A percentile compares a stretch with the other conserved stretches of the same genome.
Evolutionary conservation across 2,329 filamentous ascomycete species (phyloP).

Genomic region (Fusarium praegraminearum): DNA sequence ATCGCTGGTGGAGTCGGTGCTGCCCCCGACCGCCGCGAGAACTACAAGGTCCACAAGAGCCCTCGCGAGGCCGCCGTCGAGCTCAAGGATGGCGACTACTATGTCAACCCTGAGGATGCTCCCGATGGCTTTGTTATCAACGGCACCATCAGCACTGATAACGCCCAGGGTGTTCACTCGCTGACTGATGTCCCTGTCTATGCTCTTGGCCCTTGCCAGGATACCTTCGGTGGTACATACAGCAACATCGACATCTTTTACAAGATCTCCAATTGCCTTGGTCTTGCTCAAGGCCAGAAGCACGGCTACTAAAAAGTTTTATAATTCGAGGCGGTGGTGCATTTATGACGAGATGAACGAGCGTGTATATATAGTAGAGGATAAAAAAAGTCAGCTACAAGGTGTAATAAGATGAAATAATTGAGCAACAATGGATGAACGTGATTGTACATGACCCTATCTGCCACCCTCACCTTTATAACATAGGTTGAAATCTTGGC

Average conservation of each 20-base stretch:
- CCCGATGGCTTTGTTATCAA: constrained; percentile 78
- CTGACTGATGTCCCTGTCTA: constrained; percentile 84
- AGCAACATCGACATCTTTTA: constrained; percentile 80
- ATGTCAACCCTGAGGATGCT: constrained; percentile 75
- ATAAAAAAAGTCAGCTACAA: constrained; percentile 37
- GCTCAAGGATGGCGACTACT: constrained; percentile 69
- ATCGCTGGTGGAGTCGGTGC: constrained; percentile 79
- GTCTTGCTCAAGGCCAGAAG: constrained; percentile 57
- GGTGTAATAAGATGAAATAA: constrained; percentile 21
- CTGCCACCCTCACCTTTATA: no score
- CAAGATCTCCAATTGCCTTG: constrained; percentile 77
- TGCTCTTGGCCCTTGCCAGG: constrained; percentile 82
- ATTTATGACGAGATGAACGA: constrained; percentile 41
- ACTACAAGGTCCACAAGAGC: constrained; percentile 77
- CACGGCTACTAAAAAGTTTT: constrained; percentile 36
- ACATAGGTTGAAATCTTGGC: not conserved
- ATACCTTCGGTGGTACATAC: constrained; percentile 78
- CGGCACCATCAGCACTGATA: constrained; percentile 74
- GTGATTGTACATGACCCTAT: not conserved
- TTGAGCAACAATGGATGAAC: not conserved
- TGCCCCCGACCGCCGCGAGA: constrained; percentile 80
- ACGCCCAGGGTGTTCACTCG: constrained; percentile 78
- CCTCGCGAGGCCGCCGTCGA: constrained; percentile 72
- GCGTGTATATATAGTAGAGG: constrained; percentile 28
- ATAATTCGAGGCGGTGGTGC: constrained; percentile 1